Evolutionary conservation across 805 yeast species (phyloP).

Genomic region (Candida silvicultrix): DNA sequence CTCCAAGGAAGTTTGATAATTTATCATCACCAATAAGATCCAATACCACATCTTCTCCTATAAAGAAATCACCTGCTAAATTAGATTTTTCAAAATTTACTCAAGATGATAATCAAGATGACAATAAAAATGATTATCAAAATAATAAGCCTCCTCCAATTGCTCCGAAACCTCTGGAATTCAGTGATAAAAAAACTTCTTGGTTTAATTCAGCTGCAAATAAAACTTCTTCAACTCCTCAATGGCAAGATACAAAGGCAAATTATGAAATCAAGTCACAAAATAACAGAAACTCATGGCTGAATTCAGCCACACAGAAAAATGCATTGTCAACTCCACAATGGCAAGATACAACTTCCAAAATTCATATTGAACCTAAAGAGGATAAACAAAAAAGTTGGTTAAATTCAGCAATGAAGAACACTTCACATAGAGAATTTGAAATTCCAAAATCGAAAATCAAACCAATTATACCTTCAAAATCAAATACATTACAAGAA

Average conservation of each 20-base stretch:
- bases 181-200: neutral
- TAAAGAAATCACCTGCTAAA: constrained; percentile 17
- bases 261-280: neutral
- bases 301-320: constrained; percentile 18
- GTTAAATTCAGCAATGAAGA: constrained; percentile 2
- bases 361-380: neutral
- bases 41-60: constrained; percentile 4
- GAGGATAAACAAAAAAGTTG: neutral
- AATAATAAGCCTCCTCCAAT: neutral
- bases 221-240: neutral
- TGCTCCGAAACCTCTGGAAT: neutral
- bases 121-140: neutral
- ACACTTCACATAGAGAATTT: neutral
- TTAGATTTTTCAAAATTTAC: constrained; percentile 3
- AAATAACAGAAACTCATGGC: constrained; percentile 10
- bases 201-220: constrained; percentile 1
- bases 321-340: constrained; percentile 1
- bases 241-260: neutral
- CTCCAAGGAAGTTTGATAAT: constrained; percentile 6
- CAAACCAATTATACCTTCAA: constrained; percentile 26
- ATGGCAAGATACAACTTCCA: neutral
- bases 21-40: neutral
- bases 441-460: constrained; percentile 15
- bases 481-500: constrained; percentile 24
- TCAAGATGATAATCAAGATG: neutral